Base-by-base conservation (phyloP, 2,329 filamentous ascomycete genomes). In the Curvularia sp. region DNA sequence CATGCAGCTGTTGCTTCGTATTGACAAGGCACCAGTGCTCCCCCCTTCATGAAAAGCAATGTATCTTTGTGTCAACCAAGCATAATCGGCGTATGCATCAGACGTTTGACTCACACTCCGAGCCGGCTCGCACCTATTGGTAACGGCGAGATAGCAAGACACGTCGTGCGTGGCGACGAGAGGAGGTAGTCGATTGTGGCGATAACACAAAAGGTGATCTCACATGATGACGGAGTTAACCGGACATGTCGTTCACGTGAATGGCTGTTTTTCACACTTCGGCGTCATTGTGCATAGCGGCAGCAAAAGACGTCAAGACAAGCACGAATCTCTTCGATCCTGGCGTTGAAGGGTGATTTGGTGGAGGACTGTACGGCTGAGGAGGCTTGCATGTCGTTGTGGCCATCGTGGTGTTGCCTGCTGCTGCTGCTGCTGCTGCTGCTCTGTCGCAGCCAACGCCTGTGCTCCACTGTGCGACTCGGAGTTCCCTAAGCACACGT, bases 211-310 rank as follows among this genome's bases (percentile, higher is more conserved):
- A 62, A 65, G 63, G 61, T 25, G 61, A 61, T 51, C 18, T 60
- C 61, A 62, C 53, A 45, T 67, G 64, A 68, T 57, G 46, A 21
- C 62, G 68, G 66, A 69, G 32, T 68, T 71, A 71, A 68, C 19
- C 70, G 65, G 68, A 65, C 43, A 53, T 39, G 59, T 59, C 15
- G 54, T 53, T 48, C 55, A 69, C 53, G 63, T 65, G 62, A 65
- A 62, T 64, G 55, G 52, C 47, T 53, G 50, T 41, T 42, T 38
- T 38, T 34, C 39, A 46, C 49, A 60, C 54, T 45, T 59, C 59
- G 53, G 61, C 64, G 68, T 72, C 71, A 74, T 74, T 65, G 65
- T 71, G 70, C 70, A 73, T 70, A 48, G 38, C 19, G 51, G 56
- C 55, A 66, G 62, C 59, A 57, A 46, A 59, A 53, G 57, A 61